Evolutionary conservation across 768 basidiomycete genomes (phyloP), one percentile per base, ranked within the genome.

Genomic region (Mrakia frigida): DNA sequence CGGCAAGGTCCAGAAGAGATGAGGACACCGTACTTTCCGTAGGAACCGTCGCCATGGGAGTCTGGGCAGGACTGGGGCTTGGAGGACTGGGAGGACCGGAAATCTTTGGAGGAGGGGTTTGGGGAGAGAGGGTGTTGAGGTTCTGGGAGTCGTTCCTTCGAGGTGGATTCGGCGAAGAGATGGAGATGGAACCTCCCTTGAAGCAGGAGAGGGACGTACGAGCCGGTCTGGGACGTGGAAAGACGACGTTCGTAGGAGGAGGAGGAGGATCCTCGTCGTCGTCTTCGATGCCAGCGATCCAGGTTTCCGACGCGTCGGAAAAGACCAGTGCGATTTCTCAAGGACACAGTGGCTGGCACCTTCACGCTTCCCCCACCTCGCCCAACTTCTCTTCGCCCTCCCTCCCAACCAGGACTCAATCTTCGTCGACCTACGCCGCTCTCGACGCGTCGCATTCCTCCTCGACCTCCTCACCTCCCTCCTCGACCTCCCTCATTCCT

Each of bases 41-140:
- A 73, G 89, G 89, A 23, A 83, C 92, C 73, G 86, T 93, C n/a
- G 91, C 90, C 9, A 92, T 77, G 86, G 87, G 28, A 83, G 91
- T 37, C 79, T 92, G 11, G 86, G 88, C 90, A 3, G 56, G 56
- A 16, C 56, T 56, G n/a, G 56, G 56, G 4, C 23, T 28, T 7
- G 56, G 56, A 56, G 56, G 56, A n/a, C 56, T 56, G 10, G 56
- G 56, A 11, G 56, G 56, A 56, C 56, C 56, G 13, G 56, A 56
- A 25, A 25, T 56, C 6, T 28, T 56, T 28, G 56, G 25, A 28
- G 56, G 56, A 56, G 56, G 56, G 2, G 28, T 56, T 13, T 56
- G 56, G 56, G 56, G 56, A 28, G 56, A 56, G n/a, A 25, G 56
- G 56, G 56, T 56, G 23, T 28, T 56, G 56, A 7, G 56, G 23